These are phyloP conservation scores for Aristolochia contorta DNA, from an alignment of 164 flowering plant species.

Conservation along the genomic window DNA sequence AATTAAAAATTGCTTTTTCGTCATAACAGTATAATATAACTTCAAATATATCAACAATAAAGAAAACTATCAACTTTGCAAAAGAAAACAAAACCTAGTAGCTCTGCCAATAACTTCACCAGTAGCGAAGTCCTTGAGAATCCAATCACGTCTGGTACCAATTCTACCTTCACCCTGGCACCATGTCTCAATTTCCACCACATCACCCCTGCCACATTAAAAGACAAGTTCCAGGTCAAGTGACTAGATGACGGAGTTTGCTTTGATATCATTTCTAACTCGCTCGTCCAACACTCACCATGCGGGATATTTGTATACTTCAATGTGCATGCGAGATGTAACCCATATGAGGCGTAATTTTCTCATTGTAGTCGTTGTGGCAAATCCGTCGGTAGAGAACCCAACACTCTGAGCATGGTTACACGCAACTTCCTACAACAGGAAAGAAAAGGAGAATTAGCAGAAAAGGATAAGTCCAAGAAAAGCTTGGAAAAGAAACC, in stretches of 20 bases:
- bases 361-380: slow-evolving; percentile 86
- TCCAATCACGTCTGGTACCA: slow-evolving; percentile 95
- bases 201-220: slow-evolving; percentile 62
- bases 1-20: no score
- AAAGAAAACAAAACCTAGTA: slow-evolving; percentile 48
- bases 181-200: slow-evolving; percentile 98
- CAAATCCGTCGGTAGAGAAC: slow-evolving; percentile 93
- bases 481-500: neutral
- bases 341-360: slow-evolving; percentile 97
- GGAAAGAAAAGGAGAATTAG: neutral
- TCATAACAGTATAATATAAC: no score
- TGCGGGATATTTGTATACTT: slow-evolving; percentile 92
- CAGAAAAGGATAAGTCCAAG: neutral
- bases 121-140: slow-evolving; percentile 73
- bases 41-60: no score
- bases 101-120: slow-evolving; percentile 92
- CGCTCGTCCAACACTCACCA: slow-evolving; percentile 38
- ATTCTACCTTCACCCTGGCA: slow-evolving; percentile 89
- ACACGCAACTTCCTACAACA: slow-evolving; percentile 78
- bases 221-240: neutral
- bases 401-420: slow-evolving; percentile 97
- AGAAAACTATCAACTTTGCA: no score
- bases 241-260: neutral
- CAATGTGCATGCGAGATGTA: slow-evolving; percentile 97
- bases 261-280: neutral